phyloP scores from a whole-genome alignment of 192 early-diverging fungal species.

The Entomortierella beljakovae region DNA sequence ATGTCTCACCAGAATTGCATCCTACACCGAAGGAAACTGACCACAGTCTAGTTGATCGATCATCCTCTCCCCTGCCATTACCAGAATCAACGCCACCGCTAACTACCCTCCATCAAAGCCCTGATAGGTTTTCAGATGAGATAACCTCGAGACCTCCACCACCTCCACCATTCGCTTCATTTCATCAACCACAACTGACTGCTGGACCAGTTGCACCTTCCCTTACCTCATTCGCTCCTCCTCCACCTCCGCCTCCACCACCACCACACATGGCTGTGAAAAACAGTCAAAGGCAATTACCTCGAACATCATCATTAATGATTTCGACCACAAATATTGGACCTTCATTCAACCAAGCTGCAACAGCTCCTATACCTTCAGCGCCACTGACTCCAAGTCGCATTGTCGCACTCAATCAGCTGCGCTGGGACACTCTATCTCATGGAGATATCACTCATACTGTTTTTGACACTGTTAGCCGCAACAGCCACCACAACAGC shows the following conservation, averaged over 20 bases:
- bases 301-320: conserved; percentile 14
- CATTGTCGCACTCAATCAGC: conserved; percentile 31
- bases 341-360: not conserved
- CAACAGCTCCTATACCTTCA: not conserved
- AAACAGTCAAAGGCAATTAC: not conserved
- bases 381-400: conserved; percentile 20
- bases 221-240: not conserved
- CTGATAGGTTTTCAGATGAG: not conserved
- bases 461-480: conserved; percentile 34
- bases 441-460: conserved; percentile 46
- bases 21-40: not conserved
- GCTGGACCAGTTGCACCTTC: not conserved
- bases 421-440: conserved; percentile 46
- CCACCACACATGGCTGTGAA: conserved; percentile 4
- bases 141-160: not conserved
- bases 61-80: not conserved
- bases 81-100: not conserved
- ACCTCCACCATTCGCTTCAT: not conserved
- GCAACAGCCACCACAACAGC: conserved; percentile 2
- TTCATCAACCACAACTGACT: not conserved
- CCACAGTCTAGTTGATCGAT: not conserved
- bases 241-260: conserved; percentile 29
- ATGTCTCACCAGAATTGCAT: conserved; percentile 11
- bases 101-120: not conserved
- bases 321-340: conserved; percentile 5